Base-by-base conservation (phyloP, 176 grass and related monocot species). In the Eremochloa ophiuroides region DNA sequence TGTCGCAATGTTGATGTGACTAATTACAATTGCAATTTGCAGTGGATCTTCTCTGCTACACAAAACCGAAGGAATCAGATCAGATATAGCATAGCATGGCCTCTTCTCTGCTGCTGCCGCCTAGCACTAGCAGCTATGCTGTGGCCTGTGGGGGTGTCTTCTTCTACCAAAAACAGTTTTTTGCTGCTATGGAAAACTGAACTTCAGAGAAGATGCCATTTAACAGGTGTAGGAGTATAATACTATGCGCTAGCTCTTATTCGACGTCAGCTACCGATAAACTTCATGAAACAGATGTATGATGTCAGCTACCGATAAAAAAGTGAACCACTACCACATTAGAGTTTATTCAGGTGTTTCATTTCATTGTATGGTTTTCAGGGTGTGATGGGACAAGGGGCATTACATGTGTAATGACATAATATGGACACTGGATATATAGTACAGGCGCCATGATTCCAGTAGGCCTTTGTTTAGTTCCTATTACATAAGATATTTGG, bases 21-120 rank as follows among this genome's bases (percentile, higher is more conserved):
- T n/a, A n/a, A n/a, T n/a, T n/a, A n/a, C n/a, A n/a, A n/a, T n/a
- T n/a, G n/a, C n/a, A n/a, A n/a, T n/a, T n/a, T n/a, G n/a, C n/a
- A n/a, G n/a, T n/a, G n/a, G n/a, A n/a, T n/a, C n/a, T n/a, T n/a
- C n/a, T n/a, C n/a, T n/a, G n/a, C n/a, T 56, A 75, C 80, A 69
- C 48, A 69, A 84, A 74, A 69, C 61, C 81, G 55, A 39, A 44
- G 60, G 75, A 74, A 80, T 74, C 86, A 64, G 20, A 30, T n/a
- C n/a, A n/a, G n/a, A n/a, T n/a, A n/a, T 11, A 35, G 17, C 80
- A 87, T 29, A n/a, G 80, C 20, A 8, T 41, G 40, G n/a, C 34
- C 42, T 66, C 43, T 56, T 56, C 51, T n/a, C 53, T 23, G n/a
- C 53, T 66, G 77, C 46, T 64, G n/a, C 58, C 31, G 10, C 17